Base-by-base conservation (phyloP, 768 basidiomycete genomes). In the Terana coerulea region DNA sequence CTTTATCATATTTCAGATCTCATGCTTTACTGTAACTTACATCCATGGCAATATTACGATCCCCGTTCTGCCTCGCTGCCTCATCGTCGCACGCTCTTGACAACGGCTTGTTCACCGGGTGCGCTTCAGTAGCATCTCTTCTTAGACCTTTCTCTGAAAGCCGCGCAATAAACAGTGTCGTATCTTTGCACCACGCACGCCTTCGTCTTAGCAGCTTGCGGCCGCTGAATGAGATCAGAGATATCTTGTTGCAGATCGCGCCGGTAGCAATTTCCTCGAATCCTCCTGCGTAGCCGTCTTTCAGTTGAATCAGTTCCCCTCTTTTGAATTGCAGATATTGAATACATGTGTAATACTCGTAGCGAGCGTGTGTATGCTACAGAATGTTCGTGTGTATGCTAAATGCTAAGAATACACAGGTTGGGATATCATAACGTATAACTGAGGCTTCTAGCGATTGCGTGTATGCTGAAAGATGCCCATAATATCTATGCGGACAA, bases 21-120 rank as follows among this genome's bases (percentile, higher is more conserved):
- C 51, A 46, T 52, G 51, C 51, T 52, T 36, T 52, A 52, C 51
- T 34, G 28, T n/a, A n/a, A n/a, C n/a, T n/a, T 47, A 52, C 17
- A 46, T 19, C 24, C 44, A 28, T 47, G 28, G 30, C 43, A 52
- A 46, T 52, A 50, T 50, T 33, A 9, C 29, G 34, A n/a, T n/a
- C 28, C 31, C 30, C n/a, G 39, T 11, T 41, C 11, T 19, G 9
- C 39, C 21, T 30, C 28, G 31, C n/a, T 11, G 15, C 30, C 17
- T 10, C 33, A n/a, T n/a, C n/a, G n/a, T n/a, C n/a, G 10, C 11
- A 35, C 11, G 10, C n/a, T n/a, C n/a, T 34, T 17, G 33, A 10
- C 10, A 10, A 34, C n/a, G 17, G 10, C n/a, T 34, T 34, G 10
- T 34, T 34, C n/a, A 10, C 10, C n/a, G 10, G 10, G 10, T 10